Evolutionary conservation across 2,329 filamentous ascomycete species (phyloP), one percentile per base, ranked within the genome.

Genomic region (Penicillium aurantiogriseum): DNA sequence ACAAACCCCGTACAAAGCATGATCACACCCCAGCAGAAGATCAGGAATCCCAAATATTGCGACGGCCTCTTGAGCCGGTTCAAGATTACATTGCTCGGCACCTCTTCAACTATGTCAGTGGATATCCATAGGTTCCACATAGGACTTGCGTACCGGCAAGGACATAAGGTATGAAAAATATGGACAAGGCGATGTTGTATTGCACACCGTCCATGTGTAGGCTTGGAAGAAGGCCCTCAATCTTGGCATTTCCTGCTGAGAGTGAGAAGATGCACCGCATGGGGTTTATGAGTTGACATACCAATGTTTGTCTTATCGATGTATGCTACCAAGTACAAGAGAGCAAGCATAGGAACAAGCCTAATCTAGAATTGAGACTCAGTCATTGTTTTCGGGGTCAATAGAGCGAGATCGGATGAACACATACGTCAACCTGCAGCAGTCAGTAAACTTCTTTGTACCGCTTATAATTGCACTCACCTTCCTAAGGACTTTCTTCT

Each of bases 111-210:
- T 15, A 80, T 66, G 81, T 82, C 87, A 95, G 93, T 15, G 2
- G 21, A 69, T 42, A 92, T 92, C 45, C 82, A 77, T 4, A 89
- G 88, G 49, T 92, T 83, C 71, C 92, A 93, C 47, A 90, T 76
- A 21, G 85, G 88, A 0, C 90, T 90, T 1, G 65, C 27, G 59
- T 62, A 64, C 92, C 89, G 60, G 89, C 90, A 27, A 91, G 74
- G 17, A 88, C 81, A 70, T 94, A 94, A 1, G 88, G 90, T 46
- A 93, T 80, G 76, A 93, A 94, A 77, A 94, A 93, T 63, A 93
- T 87, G 31, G 88, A 88, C 8, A 95, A 79, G 0, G 85, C 84
- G 35, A 84, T 80, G 71, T 91, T 91, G 77, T 91, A 94, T 67
- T 88, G 78, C 4, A 79, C 74, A 1, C 81, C 81, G 0, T 80